These are phyloP conservation scores for Colletotrichum falcatum DNA, from an alignment of 2,329 filamentous ascomycete species.

Conservation along the genomic window DNA sequence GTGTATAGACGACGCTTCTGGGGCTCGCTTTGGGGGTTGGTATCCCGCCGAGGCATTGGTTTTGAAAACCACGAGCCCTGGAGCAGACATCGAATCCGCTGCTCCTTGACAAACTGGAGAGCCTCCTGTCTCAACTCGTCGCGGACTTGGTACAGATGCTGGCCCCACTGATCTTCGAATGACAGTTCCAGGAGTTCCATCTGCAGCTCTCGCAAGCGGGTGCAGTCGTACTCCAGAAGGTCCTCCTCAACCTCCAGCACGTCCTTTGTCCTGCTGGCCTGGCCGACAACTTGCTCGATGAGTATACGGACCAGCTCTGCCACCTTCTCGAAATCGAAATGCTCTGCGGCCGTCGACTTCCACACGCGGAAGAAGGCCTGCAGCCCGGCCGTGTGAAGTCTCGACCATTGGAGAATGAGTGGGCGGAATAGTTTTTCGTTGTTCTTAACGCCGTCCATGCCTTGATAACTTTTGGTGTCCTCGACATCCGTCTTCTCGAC, in stretches of 20 bases:
- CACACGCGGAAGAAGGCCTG: constrained; percentile 92
- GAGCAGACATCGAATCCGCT: constrained; percentile 89
- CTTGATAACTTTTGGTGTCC: constrained; percentile 80
- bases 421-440: constrained; percentile 90
- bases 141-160: constrained; percentile 88
- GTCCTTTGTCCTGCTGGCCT: constrained; percentile 83
- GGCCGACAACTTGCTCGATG: constrained; percentile 88
- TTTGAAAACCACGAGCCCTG: constrained; percentile 88
- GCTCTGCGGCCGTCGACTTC: constrained; percentile 87
- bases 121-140: constrained; percentile 93
- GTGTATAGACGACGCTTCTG: constrained; percentile 56
- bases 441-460: constrained; percentile 79
- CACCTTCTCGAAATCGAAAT: constrained; percentile 93
- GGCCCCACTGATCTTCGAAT: constrained; percentile 95
- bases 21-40: constrained; percentile 48
- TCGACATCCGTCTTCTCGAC: constrained; percentile 86
- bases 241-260: constrained; percentile 91
- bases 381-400: constrained; percentile 85
- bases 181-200: constrained; percentile 93
- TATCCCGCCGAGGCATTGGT: constrained; percentile 56
- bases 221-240: constrained; percentile 84
- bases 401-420: constrained; percentile 91
- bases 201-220: constrained; percentile 83
- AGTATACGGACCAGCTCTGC: constrained; percentile 91
- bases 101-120: constrained; percentile 96